A percentile compares a stretch with the other conserved stretches of the same genome.
Conservation (phyloP, 2,329 filamentous ascomycete genomes). For the Epichloe sp. region DNA sequence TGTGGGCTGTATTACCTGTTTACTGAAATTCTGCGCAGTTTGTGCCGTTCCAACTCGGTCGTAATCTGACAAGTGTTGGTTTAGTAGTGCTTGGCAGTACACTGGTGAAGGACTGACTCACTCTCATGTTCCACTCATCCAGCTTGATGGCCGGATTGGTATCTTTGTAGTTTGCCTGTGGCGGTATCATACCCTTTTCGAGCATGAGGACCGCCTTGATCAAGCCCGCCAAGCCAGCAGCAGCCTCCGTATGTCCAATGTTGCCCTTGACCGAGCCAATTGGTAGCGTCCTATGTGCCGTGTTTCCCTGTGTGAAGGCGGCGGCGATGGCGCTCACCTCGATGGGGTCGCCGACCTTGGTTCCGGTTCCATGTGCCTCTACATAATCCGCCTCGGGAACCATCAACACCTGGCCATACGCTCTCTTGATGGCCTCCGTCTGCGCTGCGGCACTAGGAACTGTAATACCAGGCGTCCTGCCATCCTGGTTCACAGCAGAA, state of each 20-base stretch:
- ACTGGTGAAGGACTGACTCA: too few species aligned
- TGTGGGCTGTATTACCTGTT: too few species aligned
- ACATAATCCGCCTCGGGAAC: slow-evolving; percentile 20
- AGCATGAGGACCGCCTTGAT: slow-evolving; percentile 17
- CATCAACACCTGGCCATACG: slow-evolving; percentile 17
- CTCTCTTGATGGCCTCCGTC: slow-evolving; percentile 18
- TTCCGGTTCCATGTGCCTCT: slow-evolving; percentile 35
- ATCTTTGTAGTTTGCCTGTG: slow-evolving; percentile 11
- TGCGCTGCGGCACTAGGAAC: slow-evolving; percentile 20
- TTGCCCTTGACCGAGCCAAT: slow-evolving; percentile 18
- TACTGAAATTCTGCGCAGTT: too few species aligned
- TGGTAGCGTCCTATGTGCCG: slow-evolving; percentile 20
- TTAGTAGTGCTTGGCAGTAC: too few species aligned
- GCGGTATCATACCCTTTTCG: slow-evolving; percentile 15
- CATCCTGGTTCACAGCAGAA: slow-evolving; percentile 26
- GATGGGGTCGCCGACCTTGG: slow-evolving; percentile 31
- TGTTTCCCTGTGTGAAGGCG: slow-evolving; percentile 5
- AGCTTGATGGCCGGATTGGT: too few species aligned
- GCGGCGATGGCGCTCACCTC: slow-evolving; percentile 29
- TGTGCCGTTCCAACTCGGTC: too few species aligned
- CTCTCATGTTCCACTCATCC: too few species aligned
- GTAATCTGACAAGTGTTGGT: too few species aligned
- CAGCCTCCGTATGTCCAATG: slow-evolving; percentile 12
- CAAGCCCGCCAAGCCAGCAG: slow-evolving; percentile 16
- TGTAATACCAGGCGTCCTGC: slow-evolving; percentile 29